A percentile compares a stretch with the other conserved stretches of the same genome.
phyloP scores from a whole-genome alignment of 345 rosid species.

The Citropsis articulata region DNA sequence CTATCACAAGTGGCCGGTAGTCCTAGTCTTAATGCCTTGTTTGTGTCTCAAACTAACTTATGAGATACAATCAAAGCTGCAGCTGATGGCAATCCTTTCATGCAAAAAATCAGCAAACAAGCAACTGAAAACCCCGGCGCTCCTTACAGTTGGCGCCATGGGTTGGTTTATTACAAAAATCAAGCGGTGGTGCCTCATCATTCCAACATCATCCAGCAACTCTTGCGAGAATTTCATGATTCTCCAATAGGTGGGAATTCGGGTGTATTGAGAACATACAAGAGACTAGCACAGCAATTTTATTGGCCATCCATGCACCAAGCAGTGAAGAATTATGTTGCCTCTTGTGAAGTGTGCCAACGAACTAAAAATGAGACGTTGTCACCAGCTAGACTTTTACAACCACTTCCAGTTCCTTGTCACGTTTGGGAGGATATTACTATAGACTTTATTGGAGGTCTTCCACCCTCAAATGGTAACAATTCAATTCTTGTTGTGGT shows the following conservation, averaged over 20 bases:
- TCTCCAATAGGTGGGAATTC: constrained; percentile 1
- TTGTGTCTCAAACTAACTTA: not conserved
- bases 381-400: not conserved
- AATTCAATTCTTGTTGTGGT: not conserved
- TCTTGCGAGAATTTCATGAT: constrained; percentile 1
- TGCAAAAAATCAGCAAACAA: not conserved
- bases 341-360: not conserved
- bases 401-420: not conserved
- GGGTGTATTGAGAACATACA: not conserved
- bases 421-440: constrained; percentile 1
- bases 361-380: not conserved
- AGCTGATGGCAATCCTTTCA: not conserved
- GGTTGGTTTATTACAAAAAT: not conserved
- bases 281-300: constrained; percentile 4
- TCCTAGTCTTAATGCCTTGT: not conserved
- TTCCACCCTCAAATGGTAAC: not conserved
- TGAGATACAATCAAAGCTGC: not conserved
- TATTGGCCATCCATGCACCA: constrained; percentile 11
- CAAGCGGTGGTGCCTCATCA: not conserved
- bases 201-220: not conserved
- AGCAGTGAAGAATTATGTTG: not conserved
- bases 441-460: not conserved
- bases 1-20: not conserved
- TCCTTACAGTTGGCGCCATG: not conserved
- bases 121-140: not conserved